Conservation (phyloP, 2,329 filamentous ascomycete genomes). For the Colletotrichum siamense region DNA sequence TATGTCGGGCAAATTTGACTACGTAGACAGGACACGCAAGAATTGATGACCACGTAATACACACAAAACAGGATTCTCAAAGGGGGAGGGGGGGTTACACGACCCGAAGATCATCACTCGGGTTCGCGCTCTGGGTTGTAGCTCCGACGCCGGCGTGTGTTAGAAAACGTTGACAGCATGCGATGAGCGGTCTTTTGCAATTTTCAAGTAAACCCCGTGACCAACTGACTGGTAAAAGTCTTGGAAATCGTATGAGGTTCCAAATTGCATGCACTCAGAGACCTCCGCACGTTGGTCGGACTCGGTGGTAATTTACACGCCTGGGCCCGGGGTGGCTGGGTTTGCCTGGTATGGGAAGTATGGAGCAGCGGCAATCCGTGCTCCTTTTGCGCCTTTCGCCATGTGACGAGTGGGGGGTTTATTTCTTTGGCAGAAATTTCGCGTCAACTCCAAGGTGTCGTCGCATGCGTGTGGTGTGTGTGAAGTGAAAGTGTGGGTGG, state of each 20-base stretch:
- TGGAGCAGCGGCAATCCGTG: background rate
- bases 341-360: background rate
- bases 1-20: background rate
- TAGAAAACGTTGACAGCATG: background rate
- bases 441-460: background rate
- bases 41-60: background rate
- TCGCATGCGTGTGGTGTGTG: background rate
- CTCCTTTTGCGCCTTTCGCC: background rate
- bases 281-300: background rate
- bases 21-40: background rate
- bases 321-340: background rate
- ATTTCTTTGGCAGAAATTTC: background rate
- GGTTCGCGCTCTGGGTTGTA: background rate
- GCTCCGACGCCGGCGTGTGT: background rate
- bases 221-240: background rate
- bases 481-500: background rate
- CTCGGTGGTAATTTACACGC: background rate
- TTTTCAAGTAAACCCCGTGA: background rate
- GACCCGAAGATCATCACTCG: background rate
- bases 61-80: background rate
- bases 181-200: background rate
- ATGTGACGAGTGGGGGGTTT: background rate
- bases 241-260: conserved; percentile 9
- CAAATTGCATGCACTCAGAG: background rate
- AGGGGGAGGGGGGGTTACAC: background rate